phyloP scores from a whole-genome alignment of 805 yeast genomes.

The Debaryomyces prosopidis region DNA sequence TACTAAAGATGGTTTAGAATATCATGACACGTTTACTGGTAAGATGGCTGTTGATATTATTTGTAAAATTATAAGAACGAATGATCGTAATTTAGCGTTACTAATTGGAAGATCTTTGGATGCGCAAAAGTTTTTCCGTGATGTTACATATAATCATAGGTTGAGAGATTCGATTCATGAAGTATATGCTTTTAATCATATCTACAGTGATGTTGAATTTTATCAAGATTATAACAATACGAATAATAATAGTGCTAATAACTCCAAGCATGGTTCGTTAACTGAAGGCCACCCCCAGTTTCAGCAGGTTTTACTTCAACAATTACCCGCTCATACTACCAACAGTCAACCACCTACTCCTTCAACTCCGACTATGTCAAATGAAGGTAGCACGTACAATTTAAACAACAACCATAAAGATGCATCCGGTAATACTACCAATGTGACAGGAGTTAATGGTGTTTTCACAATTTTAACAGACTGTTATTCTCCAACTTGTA shows the following conservation, averaged over 20 bases:
- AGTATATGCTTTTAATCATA: constrained; percentile 78
- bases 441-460: constrained; percentile 65
- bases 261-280: constrained; percentile 33
- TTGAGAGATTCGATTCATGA: constrained; percentile 85
- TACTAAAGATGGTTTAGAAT: constrained; percentile 86
- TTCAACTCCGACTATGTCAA: constrained; percentile 13
- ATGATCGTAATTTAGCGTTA: constrained; percentile 87
- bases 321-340: constrained; percentile 18
- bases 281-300: constrained; percentile 9
- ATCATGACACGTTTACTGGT: constrained; percentile 92
- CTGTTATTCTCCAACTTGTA: constrained; percentile 96
- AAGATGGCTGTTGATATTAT: constrained; percentile 91
- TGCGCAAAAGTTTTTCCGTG: constrained; percentile 92
- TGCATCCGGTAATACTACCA: constrained; percentile 10
- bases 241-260: constrained; percentile 15
- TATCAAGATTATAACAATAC: constrained; percentile 34
- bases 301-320: constrained; percentile 18
- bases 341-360: constrained; percentile 14
- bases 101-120: constrained; percentile 88
- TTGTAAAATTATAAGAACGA: constrained; percentile 80
- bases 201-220: constrained; percentile 45
- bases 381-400: constrained; percentile 5
- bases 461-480: constrained; percentile 90
- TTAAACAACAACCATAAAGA: neutral
- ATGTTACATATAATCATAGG: constrained; percentile 92